Conservation (phyloP, 2,329 filamentous ascomycete species). For the Alternaria consortialis region DNA sequence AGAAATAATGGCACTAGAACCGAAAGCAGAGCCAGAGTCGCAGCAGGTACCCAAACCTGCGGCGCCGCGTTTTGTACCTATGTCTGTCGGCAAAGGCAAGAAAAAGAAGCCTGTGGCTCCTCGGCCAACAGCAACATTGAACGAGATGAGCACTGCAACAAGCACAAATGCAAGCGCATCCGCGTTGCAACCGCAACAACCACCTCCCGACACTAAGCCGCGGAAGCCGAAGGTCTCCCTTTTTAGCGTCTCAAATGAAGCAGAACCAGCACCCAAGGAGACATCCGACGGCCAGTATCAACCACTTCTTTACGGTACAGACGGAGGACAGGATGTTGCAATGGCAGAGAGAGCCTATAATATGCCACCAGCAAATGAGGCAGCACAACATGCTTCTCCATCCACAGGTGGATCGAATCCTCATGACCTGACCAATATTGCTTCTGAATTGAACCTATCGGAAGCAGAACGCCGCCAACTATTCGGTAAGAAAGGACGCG, state of each 20-base stretch:
- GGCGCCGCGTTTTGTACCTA: slow-evolving; percentile 84
- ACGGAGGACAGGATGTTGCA: slow-evolving; percentile 28
- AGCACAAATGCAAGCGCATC: slow-evolving; percentile 2
- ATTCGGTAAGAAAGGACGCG: slow-evolving; percentile 73
- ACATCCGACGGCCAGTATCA: slow-evolving; percentile 45
- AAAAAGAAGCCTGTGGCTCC: slow-evolving; percentile 50
- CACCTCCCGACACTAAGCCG: slow-evolving; percentile 32
- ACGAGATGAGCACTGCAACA: slow-evolving; percentile 4
- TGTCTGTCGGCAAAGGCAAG: slow-evolving; percentile 81
- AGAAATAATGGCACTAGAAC: neutral
- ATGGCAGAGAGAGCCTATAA: slow-evolving; percentile 26
- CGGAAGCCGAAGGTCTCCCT: slow-evolving; percentile 71
- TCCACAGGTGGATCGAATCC: slow-evolving; percentile 26
- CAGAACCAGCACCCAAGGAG: slow-evolving; percentile 38
- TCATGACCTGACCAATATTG: slow-evolving; percentile 74
- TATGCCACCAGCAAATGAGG: slow-evolving; percentile 5
- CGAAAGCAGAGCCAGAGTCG: slow-evolving; percentile 58
- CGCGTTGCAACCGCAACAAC: slow-evolving; percentile 11
- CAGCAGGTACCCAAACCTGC: slow-evolving; percentile 71
- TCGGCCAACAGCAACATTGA: slow-evolving; percentile 14
- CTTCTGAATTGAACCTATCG: slow-evolving; percentile 80
- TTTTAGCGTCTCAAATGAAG: slow-evolving; percentile 68
- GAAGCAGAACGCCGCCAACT: slow-evolving; percentile 80
- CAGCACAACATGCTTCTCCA: slow-evolving; percentile 20
- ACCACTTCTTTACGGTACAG: slow-evolving; percentile 48